These are phyloP conservation scores for Phellopilus nigrolimitatus DNA, from an alignment of 1,284 basidiomycete genomes.

Conservation along the genomic window DNA sequence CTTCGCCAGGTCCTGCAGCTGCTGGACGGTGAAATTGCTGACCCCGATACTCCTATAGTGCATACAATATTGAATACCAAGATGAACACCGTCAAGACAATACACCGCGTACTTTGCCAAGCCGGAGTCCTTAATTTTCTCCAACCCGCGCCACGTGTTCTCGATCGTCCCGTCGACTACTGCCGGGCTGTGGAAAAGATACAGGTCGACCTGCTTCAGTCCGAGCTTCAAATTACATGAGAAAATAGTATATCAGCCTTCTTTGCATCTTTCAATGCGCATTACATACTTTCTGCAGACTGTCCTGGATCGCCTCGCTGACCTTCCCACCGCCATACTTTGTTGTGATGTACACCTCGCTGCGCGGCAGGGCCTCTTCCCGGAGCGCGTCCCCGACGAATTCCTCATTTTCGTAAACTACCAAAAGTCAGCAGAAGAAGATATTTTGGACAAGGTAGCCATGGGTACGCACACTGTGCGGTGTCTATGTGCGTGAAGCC, in stretches of 20 bases:
- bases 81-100: neutral
- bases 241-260: neutral
- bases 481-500: too few relatives aligned
- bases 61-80: neutral
- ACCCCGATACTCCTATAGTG: constrained; percentile 69
- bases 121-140: constrained; percentile 57
- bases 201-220: constrained; percentile 66
- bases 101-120: constrained; percentile 45
- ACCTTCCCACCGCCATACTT: constrained; percentile 40
- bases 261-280: neutral
- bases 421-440: too few relatives aligned
- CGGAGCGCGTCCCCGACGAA: too few relatives aligned
- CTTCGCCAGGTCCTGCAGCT: constrained; percentile 56
- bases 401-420: too few relatives aligned
- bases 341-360: too few relatives aligned
- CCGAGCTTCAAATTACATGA: constrained; percentile 44
- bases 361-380: too few relatives aligned
- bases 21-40: constrained; percentile 62
- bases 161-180: constrained; percentile 43
- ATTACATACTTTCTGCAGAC: constrained; percentile 34
- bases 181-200: constrained; percentile 59
- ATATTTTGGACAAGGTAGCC: too few relatives aligned
- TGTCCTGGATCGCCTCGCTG: constrained; percentile 35
- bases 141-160: constrained; percentile 62
- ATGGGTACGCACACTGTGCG: too few relatives aligned